Evolutionary conservation across 179 eudicot genomes (phyloP), one percentile per base, ranked within the genome.

Genomic region (Beta corolliflora): DNA sequence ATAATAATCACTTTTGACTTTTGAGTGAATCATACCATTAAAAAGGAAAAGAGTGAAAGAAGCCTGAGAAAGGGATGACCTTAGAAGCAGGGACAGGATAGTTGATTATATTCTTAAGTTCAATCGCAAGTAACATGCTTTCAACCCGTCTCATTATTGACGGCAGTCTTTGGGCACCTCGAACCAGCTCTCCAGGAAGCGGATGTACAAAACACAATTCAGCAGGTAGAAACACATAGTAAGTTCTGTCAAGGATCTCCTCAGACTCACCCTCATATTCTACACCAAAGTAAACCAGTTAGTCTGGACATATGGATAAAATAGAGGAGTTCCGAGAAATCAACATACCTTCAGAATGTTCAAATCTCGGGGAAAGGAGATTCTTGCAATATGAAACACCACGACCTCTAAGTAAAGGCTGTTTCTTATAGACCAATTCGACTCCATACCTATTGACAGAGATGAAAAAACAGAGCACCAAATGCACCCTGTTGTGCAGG

Each of bases 341-440:
- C 66, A 60, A 60, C 84, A 76, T 85, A 93, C 99, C 94, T 82
- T 96, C 98, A n/a, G 99, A 91, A 87, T 93, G 98, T 86, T 94
- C 99, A 88, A 94, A 96, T 81, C 99, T 86, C 18, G 99, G 99
- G 79, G 99, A 96, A 77, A 96, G 95, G 69, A 96, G 97, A 91
- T 96, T 94, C 90, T 96, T 96, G 97, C 99, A 96, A 86, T 96
- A 93, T 60, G 99, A 96, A 85, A 96, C 99, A 87, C 99, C 99
- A 64, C 98, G 99, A 48, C 95, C 93, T 89, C 98, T 87, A 55
- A 96, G 88, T 77, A 96, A 90, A 86, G 99, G 98, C 81, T 96
- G 99, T 66, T 92, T 86, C 89, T 91, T 94, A 85, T 89, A 94
- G 36, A 83, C 82, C 88, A 96, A 89, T 74, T 96, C 93, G 15